A percentile compares a stretch with the other conserved stretches of the same genome.
Evolutionary conservation across 2,329 filamentous ascomycete genomes (phyloP).

Genomic region (Diplodia intermedia): DNA sequence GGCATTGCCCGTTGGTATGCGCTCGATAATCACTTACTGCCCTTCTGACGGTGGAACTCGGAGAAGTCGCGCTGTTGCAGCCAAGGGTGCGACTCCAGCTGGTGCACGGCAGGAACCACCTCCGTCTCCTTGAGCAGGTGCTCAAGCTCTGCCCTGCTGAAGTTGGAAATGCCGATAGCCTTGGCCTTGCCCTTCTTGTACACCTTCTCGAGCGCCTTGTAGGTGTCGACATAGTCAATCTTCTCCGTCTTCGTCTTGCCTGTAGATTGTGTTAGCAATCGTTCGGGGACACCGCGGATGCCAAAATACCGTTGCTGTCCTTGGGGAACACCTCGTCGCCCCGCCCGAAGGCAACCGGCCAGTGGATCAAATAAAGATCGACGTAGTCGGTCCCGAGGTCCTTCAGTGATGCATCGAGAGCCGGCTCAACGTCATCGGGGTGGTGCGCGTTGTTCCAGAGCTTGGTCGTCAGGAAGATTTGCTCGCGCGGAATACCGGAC

Average conservation of each 20-base stretch:
- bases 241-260: conserved; percentile 67
- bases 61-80: conserved; percentile 58
- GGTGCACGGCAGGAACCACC: conserved; percentile 57
- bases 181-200: conserved; percentile 72
- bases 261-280: conserved; percentile 55
- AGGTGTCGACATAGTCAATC: conserved; percentile 80
- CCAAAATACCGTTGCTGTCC: conserved; percentile 33
- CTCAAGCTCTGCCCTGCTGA: conserved; percentile 57
- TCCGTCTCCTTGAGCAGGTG: conserved; percentile 53
- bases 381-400: conserved; percentile 84
- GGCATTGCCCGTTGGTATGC: conserved; percentile 73
- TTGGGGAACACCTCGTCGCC: conserved; percentile 48
- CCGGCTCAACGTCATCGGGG: conserved; percentile 52
- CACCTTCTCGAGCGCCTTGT: conserved; percentile 78
- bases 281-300: conserved; percentile 34
- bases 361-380: conserved; percentile 88
- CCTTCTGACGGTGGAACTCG: conserved; percentile 57
- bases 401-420: conserved; percentile 45
- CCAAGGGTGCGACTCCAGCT: conserved; percentile 62
- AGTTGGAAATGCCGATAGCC: conserved; percentile 71
- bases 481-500: conserved; percentile 79
- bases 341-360: conserved; percentile 72
- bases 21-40: conserved; percentile 63
- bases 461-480: conserved; percentile 92
- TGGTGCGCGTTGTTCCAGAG: conserved; percentile 94